These are phyloP conservation scores for Aegilops sharonensis DNA, from an alignment of 176 grass and related monocot genomes.

Conservation along the genomic window DNA sequence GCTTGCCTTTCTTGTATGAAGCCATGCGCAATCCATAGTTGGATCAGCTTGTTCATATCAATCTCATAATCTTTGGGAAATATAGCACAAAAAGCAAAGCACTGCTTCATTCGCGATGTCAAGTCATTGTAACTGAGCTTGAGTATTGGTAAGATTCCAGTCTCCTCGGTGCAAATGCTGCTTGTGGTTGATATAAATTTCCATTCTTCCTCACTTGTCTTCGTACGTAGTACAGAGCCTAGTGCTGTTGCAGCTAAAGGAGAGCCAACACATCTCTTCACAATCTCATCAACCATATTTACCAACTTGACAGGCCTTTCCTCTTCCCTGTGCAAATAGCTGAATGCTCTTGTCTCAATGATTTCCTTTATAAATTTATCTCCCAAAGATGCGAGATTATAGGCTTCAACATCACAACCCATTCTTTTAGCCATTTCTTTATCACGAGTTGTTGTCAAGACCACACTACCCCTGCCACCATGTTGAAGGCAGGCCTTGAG, in stretches of 20 bases:
- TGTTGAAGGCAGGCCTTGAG: background rate
- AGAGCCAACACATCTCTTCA: background rate
- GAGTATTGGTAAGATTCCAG: background rate
- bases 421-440: background rate
- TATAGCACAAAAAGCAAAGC: background rate
- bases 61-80: background rate
- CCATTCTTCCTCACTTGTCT: conserved; percentile 15
- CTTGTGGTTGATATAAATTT: background rate
- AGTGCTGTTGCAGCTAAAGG: conserved; percentile 21
- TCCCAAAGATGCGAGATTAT: background rate
- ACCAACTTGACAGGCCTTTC: background rate
- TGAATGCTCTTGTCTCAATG: background rate
- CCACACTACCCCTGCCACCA: background rate
- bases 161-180: background rate
- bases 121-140: conserved; percentile 15
- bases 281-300: background rate
- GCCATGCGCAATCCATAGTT: no score
- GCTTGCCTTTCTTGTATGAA: no score
- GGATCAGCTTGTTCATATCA: no score
- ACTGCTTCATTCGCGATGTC: background rate
- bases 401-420: background rate
- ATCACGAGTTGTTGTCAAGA: background rate
- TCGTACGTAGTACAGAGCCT: background rate
- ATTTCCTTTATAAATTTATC: background rate
- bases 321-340: background rate